Evolutionary conservation across 1,284 basidiomycete species (phyloP).

Genomic region (Austroboletus rostrupii): DNA sequence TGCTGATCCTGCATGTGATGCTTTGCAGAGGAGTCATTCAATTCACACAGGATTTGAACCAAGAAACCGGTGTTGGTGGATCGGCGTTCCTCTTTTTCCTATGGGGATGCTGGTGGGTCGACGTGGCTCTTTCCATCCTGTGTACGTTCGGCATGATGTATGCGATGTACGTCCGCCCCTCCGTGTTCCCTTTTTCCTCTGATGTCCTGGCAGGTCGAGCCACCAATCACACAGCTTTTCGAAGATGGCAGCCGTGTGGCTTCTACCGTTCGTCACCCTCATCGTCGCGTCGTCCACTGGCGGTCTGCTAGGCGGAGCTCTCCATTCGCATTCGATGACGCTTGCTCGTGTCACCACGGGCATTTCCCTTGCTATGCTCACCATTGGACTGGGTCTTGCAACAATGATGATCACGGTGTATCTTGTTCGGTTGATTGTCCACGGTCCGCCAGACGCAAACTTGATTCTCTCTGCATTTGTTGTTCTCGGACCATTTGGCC

Average conservation of each 20-base stretch:
- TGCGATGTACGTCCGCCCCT: slow-evolving; percentile 41
- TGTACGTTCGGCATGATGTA: slow-evolving; percentile 56
- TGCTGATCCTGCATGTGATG: slow-evolving; percentile 18
- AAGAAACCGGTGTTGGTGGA: slow-evolving; percentile 41
- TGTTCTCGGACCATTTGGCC: slow-evolving; percentile 37
- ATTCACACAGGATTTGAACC: slow-evolving; percentile 21
- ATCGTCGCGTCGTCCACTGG: slow-evolving; percentile 61
- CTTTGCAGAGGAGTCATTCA: background rate
- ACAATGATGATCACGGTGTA: slow-evolving; percentile 46
- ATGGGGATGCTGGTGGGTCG: slow-evolving; percentile 65
- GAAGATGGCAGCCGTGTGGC: slow-evolving; percentile 48
- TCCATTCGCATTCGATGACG: slow-evolving; percentile 35
- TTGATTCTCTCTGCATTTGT: slow-evolving; percentile 50
- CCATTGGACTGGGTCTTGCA: slow-evolving; percentile 50
- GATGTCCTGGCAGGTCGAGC: slow-evolving; percentile 40
- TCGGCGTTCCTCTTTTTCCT: slow-evolving; percentile 45
- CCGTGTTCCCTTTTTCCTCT: background rate
- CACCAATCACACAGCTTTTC: slow-evolving; percentile 47
- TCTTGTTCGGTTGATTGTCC: slow-evolving; percentile 37
- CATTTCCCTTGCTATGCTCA: slow-evolving; percentile 47
- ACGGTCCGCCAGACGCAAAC: slow-evolving; percentile 38
- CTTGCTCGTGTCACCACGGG: slow-evolving; percentile 50
- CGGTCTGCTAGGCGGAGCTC: slow-evolving; percentile 45
- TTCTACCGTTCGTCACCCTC: slow-evolving; percentile 60
- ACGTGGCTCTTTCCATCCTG: slow-evolving; percentile 42